Base-by-base conservation (phyloP, 441 rosid species). In the Theobroma grandiflorum region DNA sequence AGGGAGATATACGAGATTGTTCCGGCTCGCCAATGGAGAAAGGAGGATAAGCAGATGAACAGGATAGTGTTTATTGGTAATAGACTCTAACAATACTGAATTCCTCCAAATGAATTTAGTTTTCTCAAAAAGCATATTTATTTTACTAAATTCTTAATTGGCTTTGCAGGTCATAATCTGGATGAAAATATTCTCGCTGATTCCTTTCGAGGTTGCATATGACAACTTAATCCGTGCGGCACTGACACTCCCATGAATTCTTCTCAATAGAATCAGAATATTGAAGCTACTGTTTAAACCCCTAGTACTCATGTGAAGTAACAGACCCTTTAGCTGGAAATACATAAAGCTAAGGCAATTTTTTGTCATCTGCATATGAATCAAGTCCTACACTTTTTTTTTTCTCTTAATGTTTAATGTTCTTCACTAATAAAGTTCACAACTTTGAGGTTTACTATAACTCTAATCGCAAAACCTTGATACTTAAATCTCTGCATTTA, bases 1-100 rank as follows among this genome's bases (percentile, higher is more conserved):
- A 94, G 90, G 86, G 98, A 97, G 90, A 91, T 97, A 83, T 97
- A 97, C 45, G 98, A 97, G 79, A 91, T 97, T 26, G 88, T 95
- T 70, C 98, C 98, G 5, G 88, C 90, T 26, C 94, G 96, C 65
- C 85, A 92, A 82, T 96, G 98, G 99, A 88, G 82, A 65, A 83
- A 74, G 12, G 91, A 89, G 62, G 98, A 97, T 75, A 79, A 76
- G 52, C 89, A 74, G 79, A 78, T 52, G 63, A 95, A 85, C 87
- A 92, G 91, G 84, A 92, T 95, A 82, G 99, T 97, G 31, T 95
- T 95, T 83, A 95, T 97, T 55, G 98, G 99, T 95, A 79, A 83
- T 6, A 47, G 58, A 71, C 83, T 71, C 58, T 26, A 45, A 43
- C 4, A 47, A 18, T 16, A 18, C 57, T 22, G 16, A 45, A 31